A percentile compares a stretch with the other conserved stretches of the same genome.
Evolutionary conservation across 2,329 filamentous ascomycete species (phyloP).

Genomic region (Microdochium paspali): DNA sequence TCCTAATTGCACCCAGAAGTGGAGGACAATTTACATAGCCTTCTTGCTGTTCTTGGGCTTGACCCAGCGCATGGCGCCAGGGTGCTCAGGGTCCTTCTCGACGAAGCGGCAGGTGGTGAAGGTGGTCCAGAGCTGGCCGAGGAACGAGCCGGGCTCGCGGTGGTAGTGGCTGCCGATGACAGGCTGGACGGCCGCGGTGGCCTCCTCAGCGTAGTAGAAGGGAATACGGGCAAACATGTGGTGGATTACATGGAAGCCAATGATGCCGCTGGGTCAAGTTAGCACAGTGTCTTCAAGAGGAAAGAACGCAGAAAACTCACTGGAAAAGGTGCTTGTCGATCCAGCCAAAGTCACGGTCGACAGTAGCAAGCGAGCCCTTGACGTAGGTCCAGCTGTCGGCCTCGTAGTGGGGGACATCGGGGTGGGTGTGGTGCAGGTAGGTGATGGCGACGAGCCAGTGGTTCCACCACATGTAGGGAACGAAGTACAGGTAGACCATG

Average conservation of each 20-base stretch:
- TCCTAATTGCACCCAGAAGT: too few relatives aligned
- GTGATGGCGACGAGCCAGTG: slow-evolving; percentile 69
- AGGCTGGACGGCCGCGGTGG: slow-evolving; percentile 34
- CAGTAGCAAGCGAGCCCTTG: slow-evolving; percentile 51
- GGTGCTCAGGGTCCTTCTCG: slow-evolving; percentile 15
- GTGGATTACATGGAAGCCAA: slow-evolving; percentile 46
- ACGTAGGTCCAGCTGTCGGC: slow-evolving; percentile 51
- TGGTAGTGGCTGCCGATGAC: slow-evolving; percentile 37
- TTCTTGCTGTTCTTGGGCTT: slow-evolving; percentile 1
- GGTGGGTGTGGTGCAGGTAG: slow-evolving; percentile 65
- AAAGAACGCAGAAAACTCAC: slow-evolving; percentile 50
- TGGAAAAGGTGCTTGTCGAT: slow-evolving; percentile 58
- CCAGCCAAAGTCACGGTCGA: slow-evolving; percentile 57
- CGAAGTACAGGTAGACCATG: slow-evolving; percentile 47
- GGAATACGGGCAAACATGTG: slow-evolving; percentile 44
- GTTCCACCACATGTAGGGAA: slow-evolving; percentile 62
- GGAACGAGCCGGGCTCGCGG: slow-evolving; percentile 22
- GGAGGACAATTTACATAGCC: neutral
- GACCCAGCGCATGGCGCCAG: slow-evolving; percentile 15
- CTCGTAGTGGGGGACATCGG: slow-evolving; percentile 46
- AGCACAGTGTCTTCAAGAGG: slow-evolving; percentile 34
- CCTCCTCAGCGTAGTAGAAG: slow-evolving; percentile 43
- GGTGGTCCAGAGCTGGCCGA: slow-evolving; percentile 19
- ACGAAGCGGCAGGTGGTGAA: slow-evolving; percentile 24
- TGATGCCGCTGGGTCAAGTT: slow-evolving; percentile 39